A percentile compares a stretch with the other conserved stretches of the same genome.
Evolutionary conservation across 1,284 basidiomycete species (phyloP).

Genomic region (Microbotryomycetes sp.): DNA sequence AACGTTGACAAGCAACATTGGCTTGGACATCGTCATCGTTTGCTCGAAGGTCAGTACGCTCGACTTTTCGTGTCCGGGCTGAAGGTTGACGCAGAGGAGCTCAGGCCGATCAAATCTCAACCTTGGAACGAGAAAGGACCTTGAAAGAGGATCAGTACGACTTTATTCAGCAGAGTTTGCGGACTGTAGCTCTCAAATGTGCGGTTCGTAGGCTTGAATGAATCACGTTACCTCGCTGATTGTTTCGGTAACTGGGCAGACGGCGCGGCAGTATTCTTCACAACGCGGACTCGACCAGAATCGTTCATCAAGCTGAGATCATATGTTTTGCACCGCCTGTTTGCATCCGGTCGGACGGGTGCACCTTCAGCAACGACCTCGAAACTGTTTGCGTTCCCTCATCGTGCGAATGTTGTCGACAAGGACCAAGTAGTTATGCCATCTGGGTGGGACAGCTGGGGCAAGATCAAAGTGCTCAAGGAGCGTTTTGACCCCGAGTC

Average conservation of each 20-base stretch:
- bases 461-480: slow-evolving; percentile 82
- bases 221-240: not conserved
- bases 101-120: slow-evolving; percentile 39
- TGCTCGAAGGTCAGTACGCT: slow-evolving; percentile 65
- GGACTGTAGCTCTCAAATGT: slow-evolving; percentile 89
- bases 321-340: slow-evolving; percentile 78
- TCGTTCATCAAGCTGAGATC: slow-evolving; percentile 74
- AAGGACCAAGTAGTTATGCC: slow-evolving; percentile 86
- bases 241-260: slow-evolving; percentile 48
- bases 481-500: slow-evolving; percentile 81
- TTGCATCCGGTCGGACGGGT: slow-evolving; percentile 40
- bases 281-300: slow-evolving; percentile 65
- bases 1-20: slow-evolving; percentile 53
- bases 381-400: slow-evolving; percentile 75
- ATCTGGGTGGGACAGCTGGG: slow-evolving; percentile 95
- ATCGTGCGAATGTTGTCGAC: slow-evolving; percentile 85
- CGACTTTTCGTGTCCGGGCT: slow-evolving; percentile 44
- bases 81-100: slow-evolving; percentile 60
- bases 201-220: too few relatives aligned
- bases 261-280: slow-evolving; percentile 87
- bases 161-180: slow-evolving; percentile 85
- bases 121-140: slow-evolving; percentile 41
- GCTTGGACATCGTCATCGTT: slow-evolving; percentile 79
- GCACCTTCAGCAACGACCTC: slow-evolving; percentile 47
- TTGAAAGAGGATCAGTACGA: slow-evolving; percentile 84